These are phyloP conservation scores for Russula dissimulans DNA, from an alignment of 768 basidiomycete genomes.

Conservation along the genomic window DNA sequence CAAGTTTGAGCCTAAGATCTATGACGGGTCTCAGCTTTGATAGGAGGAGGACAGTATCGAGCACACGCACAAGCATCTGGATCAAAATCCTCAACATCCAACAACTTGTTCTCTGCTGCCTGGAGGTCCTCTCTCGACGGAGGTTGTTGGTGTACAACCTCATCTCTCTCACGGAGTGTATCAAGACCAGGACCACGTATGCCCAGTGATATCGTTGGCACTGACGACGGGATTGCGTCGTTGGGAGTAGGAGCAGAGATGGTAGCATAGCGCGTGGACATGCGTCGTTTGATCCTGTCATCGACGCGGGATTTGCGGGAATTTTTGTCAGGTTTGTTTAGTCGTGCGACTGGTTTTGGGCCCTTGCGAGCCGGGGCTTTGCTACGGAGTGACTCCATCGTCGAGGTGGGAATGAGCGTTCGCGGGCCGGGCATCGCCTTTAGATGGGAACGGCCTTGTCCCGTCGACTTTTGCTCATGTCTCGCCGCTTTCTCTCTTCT, in stretches of 20 bases:
- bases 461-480: not conserved
- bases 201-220: constrained; percentile 47
- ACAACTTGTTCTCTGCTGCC: constrained; percentile 44
- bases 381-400: constrained; percentile 30
- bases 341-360: constrained; percentile 15
- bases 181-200: constrained; percentile 28
- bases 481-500: constrained; percentile 17
- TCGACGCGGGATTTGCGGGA: constrained; percentile 44
- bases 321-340: constrained; percentile 17
- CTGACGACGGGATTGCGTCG: constrained; percentile 42
- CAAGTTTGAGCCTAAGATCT: constrained; percentile 74
- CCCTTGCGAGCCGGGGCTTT: constrained; percentile 17
- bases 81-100: constrained; percentile 79
- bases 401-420: not conserved
- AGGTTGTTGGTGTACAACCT: constrained; percentile 29
- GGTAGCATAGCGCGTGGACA: constrained; percentile 91
- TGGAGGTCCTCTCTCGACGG: constrained; percentile 52
- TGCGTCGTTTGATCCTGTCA: constrained; percentile 94
- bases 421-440: not conserved
- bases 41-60: not conserved
- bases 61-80: constrained; percentile 74
- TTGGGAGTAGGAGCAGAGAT: constrained; percentile 73
- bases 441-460: not conserved
- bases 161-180: constrained; percentile 41
- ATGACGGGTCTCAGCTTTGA: not conserved